Conservation (phyloP, 2,329 filamentous ascomycete genomes). For the Sclerotinia minor region DNA sequence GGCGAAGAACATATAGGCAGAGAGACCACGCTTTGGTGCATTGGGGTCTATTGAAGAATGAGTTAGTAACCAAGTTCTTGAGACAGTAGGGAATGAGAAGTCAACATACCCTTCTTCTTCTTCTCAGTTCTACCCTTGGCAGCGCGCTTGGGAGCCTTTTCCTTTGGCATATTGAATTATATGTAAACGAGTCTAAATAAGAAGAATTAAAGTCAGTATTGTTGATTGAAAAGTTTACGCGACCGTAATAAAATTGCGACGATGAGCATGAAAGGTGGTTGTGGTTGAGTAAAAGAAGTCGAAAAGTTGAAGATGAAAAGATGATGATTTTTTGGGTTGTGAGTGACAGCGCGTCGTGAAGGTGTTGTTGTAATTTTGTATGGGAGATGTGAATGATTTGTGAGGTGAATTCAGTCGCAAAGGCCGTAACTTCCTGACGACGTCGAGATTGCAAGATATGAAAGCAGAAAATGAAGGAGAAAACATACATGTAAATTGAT, state of each 20-base stretch:
- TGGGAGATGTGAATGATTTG: slow-evolving; percentile 21
- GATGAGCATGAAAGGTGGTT: slow-evolving; percentile 27
- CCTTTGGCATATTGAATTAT: slow-evolving; percentile 63
- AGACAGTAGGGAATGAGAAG: neutral
- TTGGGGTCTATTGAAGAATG: slow-evolving; percentile 67
- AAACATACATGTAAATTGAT: slow-evolving; percentile 31
- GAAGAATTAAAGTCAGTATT: slow-evolving; percentile 32
- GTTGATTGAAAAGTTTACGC: slow-evolving; percentile 24
- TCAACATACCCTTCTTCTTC: slow-evolving; percentile 70
- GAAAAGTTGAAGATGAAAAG: neutral
- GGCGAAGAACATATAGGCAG: slow-evolving; percentile 99
- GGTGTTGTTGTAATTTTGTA: slow-evolving; percentile 23
- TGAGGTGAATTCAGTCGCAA: slow-evolving; percentile 33
- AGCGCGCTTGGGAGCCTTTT: slow-evolving; percentile 61
- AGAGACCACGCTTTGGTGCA: slow-evolving; percentile 98
- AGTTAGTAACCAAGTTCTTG: slow-evolving; percentile 27
- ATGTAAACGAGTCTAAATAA: slow-evolving; percentile 28
- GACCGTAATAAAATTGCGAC: slow-evolving; percentile 24
- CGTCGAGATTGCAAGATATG: slow-evolving; percentile 26
- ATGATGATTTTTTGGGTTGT: slow-evolving; percentile 1
- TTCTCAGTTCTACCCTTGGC: slow-evolving; percentile 59
- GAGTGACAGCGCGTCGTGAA: slow-evolving; percentile 22
- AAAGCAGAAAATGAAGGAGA: slow-evolving; percentile 26
- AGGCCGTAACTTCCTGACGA: slow-evolving; percentile 30
- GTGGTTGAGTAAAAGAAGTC: slow-evolving; percentile 18